phyloP scores from a whole-genome alignment of 148 eudicot genomes.

The Camellia lanceoleosa region DNA sequence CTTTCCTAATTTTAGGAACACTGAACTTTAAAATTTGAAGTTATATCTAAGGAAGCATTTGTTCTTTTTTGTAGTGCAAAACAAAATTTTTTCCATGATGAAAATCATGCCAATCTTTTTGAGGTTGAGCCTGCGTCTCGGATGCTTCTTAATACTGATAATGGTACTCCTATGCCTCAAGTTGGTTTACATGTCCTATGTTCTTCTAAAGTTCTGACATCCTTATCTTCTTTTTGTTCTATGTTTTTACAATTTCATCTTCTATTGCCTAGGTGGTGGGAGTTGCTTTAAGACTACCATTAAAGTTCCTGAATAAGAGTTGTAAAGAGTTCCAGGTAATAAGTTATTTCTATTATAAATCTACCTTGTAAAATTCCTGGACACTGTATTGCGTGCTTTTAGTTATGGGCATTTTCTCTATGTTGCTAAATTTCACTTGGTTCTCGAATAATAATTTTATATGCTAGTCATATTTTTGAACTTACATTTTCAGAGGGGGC shows the following conservation, averaged over 20 bases:
- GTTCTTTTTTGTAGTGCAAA: slow-evolving; percentile 58
- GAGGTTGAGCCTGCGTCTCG: slow-evolving; percentile 89
- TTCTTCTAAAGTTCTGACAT: slow-evolving; percentile 4
- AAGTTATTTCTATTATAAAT: too few species aligned
- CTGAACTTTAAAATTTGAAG: neutral
- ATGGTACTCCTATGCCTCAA: slow-evolving; percentile 96
- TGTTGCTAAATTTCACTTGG: too few species aligned
- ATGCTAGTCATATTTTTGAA: too few species aligned
- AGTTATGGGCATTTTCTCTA: too few species aligned
- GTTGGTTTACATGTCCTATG: slow-evolving; percentile 33
- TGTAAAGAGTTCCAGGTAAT: slow-evolving; percentile 90
- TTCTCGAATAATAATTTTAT: too few species aligned
- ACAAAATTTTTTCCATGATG: slow-evolving; percentile 92
- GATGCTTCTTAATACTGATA: slow-evolving; percentile 91
- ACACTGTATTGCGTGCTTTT: too few species aligned
- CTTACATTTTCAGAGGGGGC: too few species aligned
- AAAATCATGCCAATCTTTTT: slow-evolving; percentile 81
- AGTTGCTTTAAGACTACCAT: slow-evolving; percentile 37
- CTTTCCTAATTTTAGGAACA: neutral
- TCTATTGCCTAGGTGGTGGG: slow-evolving; percentile 57
- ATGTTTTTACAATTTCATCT: slow-evolving; percentile 2
- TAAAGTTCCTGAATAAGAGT: slow-evolving; percentile 39
- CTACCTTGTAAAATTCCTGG: too few species aligned
- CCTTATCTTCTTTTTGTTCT: slow-evolving; percentile 12
- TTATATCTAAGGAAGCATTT: neutral